phyloP scores from a whole-genome alignment of 805 yeast species.

The Candida krabiensis region DNA sequence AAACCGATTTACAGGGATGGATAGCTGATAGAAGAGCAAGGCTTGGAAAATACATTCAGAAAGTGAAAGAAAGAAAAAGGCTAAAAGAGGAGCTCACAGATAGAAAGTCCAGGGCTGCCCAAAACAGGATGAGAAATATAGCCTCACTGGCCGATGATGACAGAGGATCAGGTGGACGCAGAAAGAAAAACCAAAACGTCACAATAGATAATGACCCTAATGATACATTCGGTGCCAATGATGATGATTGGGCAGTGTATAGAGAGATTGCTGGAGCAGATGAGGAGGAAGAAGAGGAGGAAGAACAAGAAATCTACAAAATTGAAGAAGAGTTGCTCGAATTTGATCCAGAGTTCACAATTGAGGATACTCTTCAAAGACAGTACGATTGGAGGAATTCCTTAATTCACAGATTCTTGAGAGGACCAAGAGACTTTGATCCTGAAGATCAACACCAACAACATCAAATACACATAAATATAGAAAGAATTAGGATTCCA shows the following conservation, averaged over 20 bases:
- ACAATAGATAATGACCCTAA: constrained; percentile 88
- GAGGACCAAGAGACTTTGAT: constrained; percentile 88
- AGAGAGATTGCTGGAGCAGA: constrained; percentile 77
- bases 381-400: constrained; percentile 85
- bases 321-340: constrained; percentile 77
- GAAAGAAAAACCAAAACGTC: constrained; percentile 54
- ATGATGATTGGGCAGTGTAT: constrained; percentile 93
- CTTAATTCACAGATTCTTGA: constrained; percentile 74
- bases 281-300: constrained; percentile 79
- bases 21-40: constrained; percentile 63
- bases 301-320: constrained; percentile 54
- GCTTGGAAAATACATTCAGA: constrained; percentile 57
- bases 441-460: constrained; percentile 80
- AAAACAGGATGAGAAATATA: constrained; percentile 85
- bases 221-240: constrained; percentile 93
- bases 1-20: constrained; percentile 76
- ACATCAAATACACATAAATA: constrained; percentile 86
- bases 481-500: constrained; percentile 90
- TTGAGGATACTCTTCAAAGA: constrained; percentile 80
- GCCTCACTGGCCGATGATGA: constrained; percentile 81
- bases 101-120: constrained; percentile 89
- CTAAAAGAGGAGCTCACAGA: constrained; percentile 77
- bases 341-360: constrained; percentile 80
- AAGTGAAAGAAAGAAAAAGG: constrained; percentile 65
- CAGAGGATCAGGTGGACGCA: constrained; percentile 24